Conservation (phyloP, 371 early-diverging fungal species). For the Nematocida ironsii region DNA sequence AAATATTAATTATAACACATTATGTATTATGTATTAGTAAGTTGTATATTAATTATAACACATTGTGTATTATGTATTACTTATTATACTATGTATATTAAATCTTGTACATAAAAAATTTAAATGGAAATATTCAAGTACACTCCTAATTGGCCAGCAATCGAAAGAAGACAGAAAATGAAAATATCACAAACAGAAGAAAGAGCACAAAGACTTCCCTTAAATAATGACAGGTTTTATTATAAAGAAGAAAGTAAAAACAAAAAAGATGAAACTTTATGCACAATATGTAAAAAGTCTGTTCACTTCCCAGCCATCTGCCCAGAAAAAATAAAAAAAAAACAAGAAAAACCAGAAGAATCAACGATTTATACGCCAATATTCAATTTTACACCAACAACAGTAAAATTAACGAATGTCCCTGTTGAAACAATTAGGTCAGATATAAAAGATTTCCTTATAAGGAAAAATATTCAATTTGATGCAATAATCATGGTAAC, state of each 20-base stretch:
- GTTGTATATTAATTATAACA: too few species aligned
- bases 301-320: conserved; percentile 46
- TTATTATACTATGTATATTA: too few species aligned
- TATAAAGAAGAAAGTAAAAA: conserved; percentile 4
- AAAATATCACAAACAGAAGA: conserved; percentile 13
- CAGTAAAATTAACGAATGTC: conserved; percentile 35
- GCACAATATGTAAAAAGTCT: conserved; percentile 33
- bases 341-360: conserved; percentile 2
- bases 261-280: background rate
- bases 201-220: background rate
- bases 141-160: conserved; percentile 37
- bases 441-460: conserved; percentile 34
- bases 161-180: conserved; percentile 34
- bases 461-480: background rate
- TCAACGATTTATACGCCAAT: background rate
- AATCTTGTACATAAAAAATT: background rate
- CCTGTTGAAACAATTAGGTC: background rate
- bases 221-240: conserved; percentile 10
- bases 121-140: conserved; percentile 56
- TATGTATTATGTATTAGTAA: too few species aligned
- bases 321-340: conserved; percentile 15
- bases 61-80: too few species aligned
- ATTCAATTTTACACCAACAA: conserved; percentile 40
- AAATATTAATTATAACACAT: too few species aligned
- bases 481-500: conserved; percentile 15